Conservation (phyloP, 345 rosid species). For the Camelina sativa region DNA sequence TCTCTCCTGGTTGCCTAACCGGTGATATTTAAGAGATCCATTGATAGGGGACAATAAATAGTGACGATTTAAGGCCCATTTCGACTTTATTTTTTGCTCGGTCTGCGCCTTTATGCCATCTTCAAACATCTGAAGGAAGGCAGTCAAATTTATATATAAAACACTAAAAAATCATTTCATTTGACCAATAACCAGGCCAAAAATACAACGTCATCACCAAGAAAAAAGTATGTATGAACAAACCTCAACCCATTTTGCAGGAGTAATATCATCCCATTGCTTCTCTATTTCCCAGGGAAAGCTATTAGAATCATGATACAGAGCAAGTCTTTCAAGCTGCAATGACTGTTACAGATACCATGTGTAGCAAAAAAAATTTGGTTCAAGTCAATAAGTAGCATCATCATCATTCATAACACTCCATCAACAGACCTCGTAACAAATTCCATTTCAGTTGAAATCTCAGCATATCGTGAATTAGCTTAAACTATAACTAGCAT, state of each 20-base stretch:
- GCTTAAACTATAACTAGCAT: conserved; percentile 19
- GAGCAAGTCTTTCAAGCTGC: conserved; percentile 91
- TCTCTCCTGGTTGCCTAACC: conserved; percentile 96
- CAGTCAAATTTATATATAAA: conserved; percentile 15
- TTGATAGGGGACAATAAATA: conserved; percentile 90
- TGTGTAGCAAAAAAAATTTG: conserved; percentile 38
- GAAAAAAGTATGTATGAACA: conserved; percentile 40
- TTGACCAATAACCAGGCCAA: conserved; percentile 13
- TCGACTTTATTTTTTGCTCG: conserved; percentile 53
- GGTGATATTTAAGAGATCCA: conserved; percentile 91
- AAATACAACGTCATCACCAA: conserved; percentile 12
- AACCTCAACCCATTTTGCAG: conserved; percentile 95
- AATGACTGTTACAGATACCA: conserved; percentile 66
- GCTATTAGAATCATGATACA: conserved; percentile 89
- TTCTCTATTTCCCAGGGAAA: conserved; percentile 82
- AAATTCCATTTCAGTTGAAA: conserved; percentile 11
- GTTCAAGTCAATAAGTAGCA: conserved; percentile 25
- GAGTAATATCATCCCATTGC: conserved; percentile 91
- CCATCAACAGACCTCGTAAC: conserved; percentile 26
- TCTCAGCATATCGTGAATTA: background rate
- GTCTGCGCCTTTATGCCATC: conserved; percentile 86
- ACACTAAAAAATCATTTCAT: conserved; percentile 19
- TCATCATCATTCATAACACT: conserved; percentile 30
- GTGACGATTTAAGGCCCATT: conserved; percentile 76
- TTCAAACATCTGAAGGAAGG: conserved; percentile 77